phyloP scores from a whole-genome alignment of 805 yeast species.

The Candida glaebosa region DNA sequence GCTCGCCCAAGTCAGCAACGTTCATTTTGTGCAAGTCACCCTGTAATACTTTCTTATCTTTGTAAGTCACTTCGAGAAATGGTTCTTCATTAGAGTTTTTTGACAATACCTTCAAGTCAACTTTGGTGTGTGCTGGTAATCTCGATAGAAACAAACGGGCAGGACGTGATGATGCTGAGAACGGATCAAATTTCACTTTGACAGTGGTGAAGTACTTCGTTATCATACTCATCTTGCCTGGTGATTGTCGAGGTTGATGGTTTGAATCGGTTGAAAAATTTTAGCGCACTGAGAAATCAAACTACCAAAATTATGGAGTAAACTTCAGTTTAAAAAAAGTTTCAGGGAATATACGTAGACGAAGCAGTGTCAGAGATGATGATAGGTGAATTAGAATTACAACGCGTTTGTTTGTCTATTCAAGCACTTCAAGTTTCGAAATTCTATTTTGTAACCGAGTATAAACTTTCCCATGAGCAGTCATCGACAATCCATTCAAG shows the following conservation, averaged over 20 bases:
- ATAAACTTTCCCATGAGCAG: no score
- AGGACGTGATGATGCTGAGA: constrained; percentile 67
- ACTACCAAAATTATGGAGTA: no score
- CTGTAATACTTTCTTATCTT: constrained; percentile 70
- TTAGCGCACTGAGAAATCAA: neutral
- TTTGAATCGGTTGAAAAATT: neutral
- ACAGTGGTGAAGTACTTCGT: constrained; percentile 85
- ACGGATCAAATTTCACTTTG: constrained; percentile 74
- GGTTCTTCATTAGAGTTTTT: constrained; percentile 47
- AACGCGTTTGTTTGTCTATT: no score
- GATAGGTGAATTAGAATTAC: no score
- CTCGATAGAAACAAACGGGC: constrained; percentile 78
- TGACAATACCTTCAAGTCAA: constrained; percentile 62
- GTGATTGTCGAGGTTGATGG: no score
- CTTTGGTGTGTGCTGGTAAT: constrained; percentile 71
- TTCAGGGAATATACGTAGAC: no score
- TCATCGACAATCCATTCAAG: no score
- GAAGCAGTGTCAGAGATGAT: no score
- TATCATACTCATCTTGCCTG: constrained; percentile 52
- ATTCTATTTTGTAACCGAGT: no score
- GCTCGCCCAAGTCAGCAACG: constrained; percentile 59
- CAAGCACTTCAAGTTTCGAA: no score
- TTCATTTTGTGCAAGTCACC: constrained; percentile 59
- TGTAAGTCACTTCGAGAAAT: constrained; percentile 66
- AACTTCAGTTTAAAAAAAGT: no score